Evolutionary conservation across 345 rosid species (phyloP).

Genomic region (Camelina sativa): DNA sequence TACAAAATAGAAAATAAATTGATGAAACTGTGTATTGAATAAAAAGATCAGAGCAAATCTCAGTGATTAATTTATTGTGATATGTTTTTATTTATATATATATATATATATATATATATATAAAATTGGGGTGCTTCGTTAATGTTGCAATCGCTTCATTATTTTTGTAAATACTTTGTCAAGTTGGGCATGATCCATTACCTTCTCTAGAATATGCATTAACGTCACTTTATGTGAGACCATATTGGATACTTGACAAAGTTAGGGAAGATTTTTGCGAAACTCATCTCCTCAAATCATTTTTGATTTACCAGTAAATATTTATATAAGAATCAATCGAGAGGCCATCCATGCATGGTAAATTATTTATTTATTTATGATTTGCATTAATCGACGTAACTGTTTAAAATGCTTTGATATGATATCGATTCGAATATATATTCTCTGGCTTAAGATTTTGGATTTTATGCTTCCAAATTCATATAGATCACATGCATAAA

Average conservation of each 20-base stretch:
- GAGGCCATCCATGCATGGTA: too few relatives aligned
- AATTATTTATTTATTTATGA: neutral
- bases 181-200: slow-evolving; percentile 44
- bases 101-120: too few relatives aligned
- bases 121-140: neutral
- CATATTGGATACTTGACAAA: slow-evolving; percentile 32
- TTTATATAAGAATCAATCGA: neutral
- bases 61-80: slow-evolving; percentile 10
- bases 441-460: slow-evolving; percentile 19
- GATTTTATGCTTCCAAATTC: slow-evolving; percentile 16
- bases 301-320: neutral
- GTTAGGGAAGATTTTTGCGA: slow-evolving; percentile 38
- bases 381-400: neutral
- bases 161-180: neutral
- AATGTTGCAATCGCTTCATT: slow-evolving; percentile 21
- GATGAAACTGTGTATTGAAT: neutral
- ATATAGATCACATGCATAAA: slow-evolving; percentile 25
- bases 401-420: slow-evolving; percentile 24
- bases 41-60: neutral
- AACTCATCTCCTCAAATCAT: slow-evolving; percentile 19
- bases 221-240: slow-evolving; percentile 12
- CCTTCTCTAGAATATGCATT: slow-evolving; percentile 28
- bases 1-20: neutral
- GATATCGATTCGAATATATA: slow-evolving; percentile 26
- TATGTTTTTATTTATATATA: neutral